Evolutionary conservation across 2,329 filamentous ascomycete genomes (phyloP), one percentile per base, ranked within the genome.

Genomic region (Fonsecaea multimorphosa): DNA sequence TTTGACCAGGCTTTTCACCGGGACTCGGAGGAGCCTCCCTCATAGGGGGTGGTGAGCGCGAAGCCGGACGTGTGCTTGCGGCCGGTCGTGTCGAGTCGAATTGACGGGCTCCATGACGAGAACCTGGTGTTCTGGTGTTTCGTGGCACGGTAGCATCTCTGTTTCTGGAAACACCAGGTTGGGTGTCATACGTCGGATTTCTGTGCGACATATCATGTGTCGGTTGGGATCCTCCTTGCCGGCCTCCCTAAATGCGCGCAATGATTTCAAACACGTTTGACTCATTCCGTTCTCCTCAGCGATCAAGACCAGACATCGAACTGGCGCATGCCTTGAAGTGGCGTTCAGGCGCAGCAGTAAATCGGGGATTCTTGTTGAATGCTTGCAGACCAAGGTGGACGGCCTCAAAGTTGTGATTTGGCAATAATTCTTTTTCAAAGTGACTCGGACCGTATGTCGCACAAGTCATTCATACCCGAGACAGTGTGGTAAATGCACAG

Each of bases 81-180:
- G 32, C 29, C 19, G 65, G 29, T 19, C 62, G 38, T 24, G 12
- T 51, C 36, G 51, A 31, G 12, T 57, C 53, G 34, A 44, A 16
- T 22, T 61, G 58, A 54, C 44, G 55, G 16, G 40, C 61, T 58
- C 58, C 31, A 16, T 69, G 62, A 38, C 56, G 58, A 16, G 36
- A 40, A n/a, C 36, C 52, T 61, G 40, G 59, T 49, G 56, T 55
- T 46, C 34, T 64, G 38, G 57, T 22, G 4, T 58, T 34, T 64
- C 65, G 67, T 69, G 67, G 62, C 27, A 69, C 67, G 49, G 67
- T 69, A 61, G 65, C 65, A 69, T 67, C 62, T 63, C 49, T 64
- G 27, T 59, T 63, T 67, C 59, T 66, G 56, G 65, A 60, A 56
- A 51, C 54, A 64, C 65, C 65, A 38, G 61, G 46, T 61, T 62